phyloP scores from a whole-genome alignment of 805 yeast genomes.

The Lipomyces starkeyi region DNA sequence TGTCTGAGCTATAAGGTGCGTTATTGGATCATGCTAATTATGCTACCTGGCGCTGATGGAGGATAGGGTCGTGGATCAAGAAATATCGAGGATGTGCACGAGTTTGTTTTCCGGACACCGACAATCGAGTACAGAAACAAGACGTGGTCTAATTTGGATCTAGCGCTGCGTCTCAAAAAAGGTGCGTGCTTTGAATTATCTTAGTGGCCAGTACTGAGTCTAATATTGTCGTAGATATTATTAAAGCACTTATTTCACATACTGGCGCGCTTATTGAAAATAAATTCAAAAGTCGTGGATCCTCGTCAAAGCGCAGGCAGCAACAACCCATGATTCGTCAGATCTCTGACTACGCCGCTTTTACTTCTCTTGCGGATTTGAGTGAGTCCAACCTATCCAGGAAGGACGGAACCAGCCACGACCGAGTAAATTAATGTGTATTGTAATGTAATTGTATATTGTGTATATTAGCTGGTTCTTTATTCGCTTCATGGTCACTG shows the following conservation, averaged over 20 bases:
- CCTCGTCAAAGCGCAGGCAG: slow-evolving; percentile 26
- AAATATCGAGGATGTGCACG: slow-evolving; percentile 76
- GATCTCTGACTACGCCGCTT: slow-evolving; percentile 46
- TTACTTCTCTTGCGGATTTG: slow-evolving; percentile 41
- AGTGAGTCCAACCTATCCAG: slow-evolving; percentile 13
- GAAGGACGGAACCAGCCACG: neutral
- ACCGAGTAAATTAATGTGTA: neutral
- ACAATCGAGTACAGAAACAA: slow-evolving; percentile 60
- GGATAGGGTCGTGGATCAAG: slow-evolving; percentile 66
- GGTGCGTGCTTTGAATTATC: slow-evolving; percentile 43
- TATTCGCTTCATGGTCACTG: neutral
- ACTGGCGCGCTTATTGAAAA: slow-evolving; percentile 82
- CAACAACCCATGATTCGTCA: slow-evolving; percentile 42
- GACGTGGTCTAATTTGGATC: slow-evolving; percentile 75
- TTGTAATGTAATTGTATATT: neutral
- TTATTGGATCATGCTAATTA: neutral
- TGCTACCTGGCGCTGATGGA: neutral
- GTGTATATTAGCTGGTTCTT: neutral
- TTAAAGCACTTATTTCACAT: slow-evolving; percentile 49
- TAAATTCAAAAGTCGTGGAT: slow-evolving; percentile 56
- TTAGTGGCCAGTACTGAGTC: neutral
- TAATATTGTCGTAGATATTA: slow-evolving; percentile 41
- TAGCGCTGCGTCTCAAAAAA: slow-evolving; percentile 65
- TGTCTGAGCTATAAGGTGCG: slow-evolving; percentile 68
- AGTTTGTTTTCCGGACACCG: slow-evolving; percentile 72